Percentiles rank a stretch among this genome's conserved stretches.
phyloP scores from a whole-genome alignment of 441 rosid species.

The Pelargonium myrrhifolium region DNA sequence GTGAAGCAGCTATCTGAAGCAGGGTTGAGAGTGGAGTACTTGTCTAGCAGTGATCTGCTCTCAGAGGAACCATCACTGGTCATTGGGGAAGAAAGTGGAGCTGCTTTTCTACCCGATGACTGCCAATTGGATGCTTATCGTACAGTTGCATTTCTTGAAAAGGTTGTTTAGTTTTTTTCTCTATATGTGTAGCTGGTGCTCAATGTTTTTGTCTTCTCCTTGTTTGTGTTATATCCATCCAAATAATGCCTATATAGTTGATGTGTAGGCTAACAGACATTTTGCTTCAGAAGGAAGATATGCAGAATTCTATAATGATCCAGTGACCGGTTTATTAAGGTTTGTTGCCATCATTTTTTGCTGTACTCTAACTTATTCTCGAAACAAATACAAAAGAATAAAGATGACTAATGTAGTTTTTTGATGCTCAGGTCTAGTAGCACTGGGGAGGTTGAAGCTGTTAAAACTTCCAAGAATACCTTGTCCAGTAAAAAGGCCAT shows the following conservation, averaged over 20 bases:
- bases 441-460: constrained; percentile 48
- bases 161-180: constrained; percentile 38
- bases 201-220: constrained; percentile 12
- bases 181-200: constrained; percentile 9
- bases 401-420: constrained; percentile 7
- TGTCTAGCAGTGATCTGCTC: constrained; percentile 49
- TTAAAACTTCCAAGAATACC: constrained; percentile 50
- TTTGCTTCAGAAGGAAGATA: constrained; percentile 62
- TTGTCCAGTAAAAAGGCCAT: constrained; percentile 60
- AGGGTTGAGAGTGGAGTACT: constrained; percentile 55
- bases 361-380: not conserved
- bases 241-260: constrained; percentile 6
- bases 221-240: not conserved
- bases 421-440: constrained; percentile 38
- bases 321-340: constrained; percentile 60
- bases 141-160: constrained; percentile 59
- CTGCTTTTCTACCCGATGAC: constrained; percentile 73
- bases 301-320: constrained; percentile 74
- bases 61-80: constrained; percentile 49
- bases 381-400: not conserved
- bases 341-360: constrained; percentile 20
- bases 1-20: constrained; percentile 64
- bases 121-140: constrained; percentile 77
- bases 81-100: constrained; percentile 52
- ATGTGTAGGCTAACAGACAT: constrained; percentile 50